Conservation (phyloP, 345 rosid species). For the Tarenaya hassleriana region DNA sequence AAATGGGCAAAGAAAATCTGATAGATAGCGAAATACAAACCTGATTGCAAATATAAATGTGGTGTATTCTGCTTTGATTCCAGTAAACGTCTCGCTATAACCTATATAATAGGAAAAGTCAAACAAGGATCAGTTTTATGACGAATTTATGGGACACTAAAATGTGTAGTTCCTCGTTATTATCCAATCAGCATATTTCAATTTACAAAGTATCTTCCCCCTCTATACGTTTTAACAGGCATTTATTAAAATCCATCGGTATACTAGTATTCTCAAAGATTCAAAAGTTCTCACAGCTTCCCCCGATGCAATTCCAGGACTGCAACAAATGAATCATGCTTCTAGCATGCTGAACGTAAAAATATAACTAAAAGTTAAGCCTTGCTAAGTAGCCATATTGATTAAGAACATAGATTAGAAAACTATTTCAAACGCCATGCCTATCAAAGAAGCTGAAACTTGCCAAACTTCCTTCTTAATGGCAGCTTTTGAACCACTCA, state of each 20-base stretch:
- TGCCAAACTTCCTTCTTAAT: constrained; percentile 1
- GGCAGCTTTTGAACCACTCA: constrained; percentile 3
- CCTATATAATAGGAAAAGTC: constrained; percentile 38
- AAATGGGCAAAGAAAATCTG: constrained; percentile 17
- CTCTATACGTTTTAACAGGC: constrained; percentile 2
- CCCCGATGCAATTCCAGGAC: neutral
- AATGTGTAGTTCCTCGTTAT: too few relatives aligned
- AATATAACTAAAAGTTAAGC: constrained; percentile 10
- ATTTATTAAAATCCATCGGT: neutral
- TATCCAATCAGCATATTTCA: constrained; percentile 17
- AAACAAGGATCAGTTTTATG: constrained; percentile 10
- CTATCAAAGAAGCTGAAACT: constrained; percentile 6
- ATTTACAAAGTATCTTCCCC: constrained; percentile 17
- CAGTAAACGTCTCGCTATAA: constrained; percentile 84
- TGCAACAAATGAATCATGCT: neutral
- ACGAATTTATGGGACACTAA: too few relatives aligned
- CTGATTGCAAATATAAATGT: constrained; percentile 82
- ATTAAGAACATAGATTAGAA: neutral
- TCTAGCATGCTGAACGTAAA: constrained; percentile 9
- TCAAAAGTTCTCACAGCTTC: neutral
- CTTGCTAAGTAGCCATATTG: neutral
- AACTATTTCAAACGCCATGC: neutral
- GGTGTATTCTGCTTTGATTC: constrained; percentile 94
- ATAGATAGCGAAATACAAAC: constrained; percentile 29
- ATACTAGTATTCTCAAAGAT: neutral